Percentiles rank a stretch among this genome's conserved stretches.
These are phyloP conservation scores for Dendrocalamus sinicus DNA, from an alignment of 176 grass and related monocot species.

Conservation along the genomic window DNA sequence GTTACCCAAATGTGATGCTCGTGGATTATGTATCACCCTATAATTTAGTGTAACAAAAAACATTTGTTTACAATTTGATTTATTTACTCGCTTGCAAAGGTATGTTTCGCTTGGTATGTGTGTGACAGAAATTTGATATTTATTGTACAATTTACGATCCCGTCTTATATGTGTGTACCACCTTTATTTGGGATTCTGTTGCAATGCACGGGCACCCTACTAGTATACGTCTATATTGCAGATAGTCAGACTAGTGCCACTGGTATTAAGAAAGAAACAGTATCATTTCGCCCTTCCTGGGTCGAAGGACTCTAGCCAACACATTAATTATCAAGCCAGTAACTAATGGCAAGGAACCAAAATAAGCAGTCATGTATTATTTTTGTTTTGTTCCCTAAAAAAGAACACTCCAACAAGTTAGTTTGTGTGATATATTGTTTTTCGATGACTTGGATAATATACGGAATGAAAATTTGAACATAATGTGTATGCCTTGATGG, in stretches of 20 bases:
- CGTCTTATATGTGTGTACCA: too few relatives aligned
- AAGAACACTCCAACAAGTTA: slow-evolving; percentile 9
- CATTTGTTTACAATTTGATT: too few relatives aligned
- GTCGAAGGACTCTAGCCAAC: slow-evolving; percentile 4
- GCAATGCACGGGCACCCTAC: too few relatives aligned
- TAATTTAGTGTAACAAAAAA: too few relatives aligned
- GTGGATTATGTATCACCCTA: too few relatives aligned
- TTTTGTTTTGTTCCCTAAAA: slow-evolving; percentile 4
- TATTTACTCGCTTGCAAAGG: too few relatives aligned
- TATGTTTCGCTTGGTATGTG: too few relatives aligned
- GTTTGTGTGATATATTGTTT: background rate
- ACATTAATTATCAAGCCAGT: slow-evolving; percentile 22
- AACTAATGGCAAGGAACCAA: slow-evolving; percentile 30
- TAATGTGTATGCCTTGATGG: background rate
- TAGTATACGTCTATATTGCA: background rate
- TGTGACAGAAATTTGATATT: too few relatives aligned
- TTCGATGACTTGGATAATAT: slow-evolving; percentile 16
- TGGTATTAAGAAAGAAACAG: slow-evolving; percentile 25
- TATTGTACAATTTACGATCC: too few relatives aligned
- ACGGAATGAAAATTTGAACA: slow-evolving; percentile 26
- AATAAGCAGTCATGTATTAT: slow-evolving; percentile 18
- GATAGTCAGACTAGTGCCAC: background rate
- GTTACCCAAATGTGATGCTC: too few relatives aligned
- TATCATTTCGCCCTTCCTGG: slow-evolving; percentile 10
- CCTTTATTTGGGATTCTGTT: too few relatives aligned